Base-by-base conservation (phyloP, 345 rosid genomes). In the Boechera retrofracta region DNA sequence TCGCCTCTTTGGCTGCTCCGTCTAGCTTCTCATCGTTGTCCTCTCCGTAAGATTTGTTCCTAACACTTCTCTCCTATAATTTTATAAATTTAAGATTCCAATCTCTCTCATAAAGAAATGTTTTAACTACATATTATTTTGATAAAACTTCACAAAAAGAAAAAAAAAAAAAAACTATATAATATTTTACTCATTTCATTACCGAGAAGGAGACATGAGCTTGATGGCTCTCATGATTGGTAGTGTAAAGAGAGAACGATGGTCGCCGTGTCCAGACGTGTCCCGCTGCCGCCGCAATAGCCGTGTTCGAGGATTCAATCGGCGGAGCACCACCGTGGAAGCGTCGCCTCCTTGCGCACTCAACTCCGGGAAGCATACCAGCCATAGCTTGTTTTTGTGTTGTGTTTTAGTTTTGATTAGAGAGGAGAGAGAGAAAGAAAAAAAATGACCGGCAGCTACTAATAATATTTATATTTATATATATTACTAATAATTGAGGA, bases 341-440 rank as follows among this genome's bases (percentile, higher is more conserved):
- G 4, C 93, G 82, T 58, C 98, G 86, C 77, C 98, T 81, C 42
- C 98, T 80, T 1, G 97, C 97, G 70, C 86, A 82, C 76, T 92
- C 94, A 57, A 92, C 96, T 10, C 98, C 99, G 47, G 93, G 89
- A 64, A 95, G 85, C 94, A 88, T 88, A 1, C 98, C 97, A 4
- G 98, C 97, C 92, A 91, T 91, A 38, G 68, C 49, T 72, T 47
- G 0, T 21, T 1, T 69, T 33, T 5, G 65, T 57, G 35, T 58
- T 78, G 53, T 70, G 70, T 62, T 71, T 63, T 59, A 7, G 68
- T 42, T 64, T 77, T 72, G 55, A 31, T 38, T 7, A 65, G 53
- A 24, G 42, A 44, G 71, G 61, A 72, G 7, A 57, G 28, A 15
- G 60, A n/a, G n/a, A 13, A 7, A 36, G 6, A 13, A 5, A 33